Evolutionary conservation across 768 basidiomycete species (phyloP), one percentile per base, ranked within the genome.

Genomic region (Coprinopsis strossmayeri): DNA sequence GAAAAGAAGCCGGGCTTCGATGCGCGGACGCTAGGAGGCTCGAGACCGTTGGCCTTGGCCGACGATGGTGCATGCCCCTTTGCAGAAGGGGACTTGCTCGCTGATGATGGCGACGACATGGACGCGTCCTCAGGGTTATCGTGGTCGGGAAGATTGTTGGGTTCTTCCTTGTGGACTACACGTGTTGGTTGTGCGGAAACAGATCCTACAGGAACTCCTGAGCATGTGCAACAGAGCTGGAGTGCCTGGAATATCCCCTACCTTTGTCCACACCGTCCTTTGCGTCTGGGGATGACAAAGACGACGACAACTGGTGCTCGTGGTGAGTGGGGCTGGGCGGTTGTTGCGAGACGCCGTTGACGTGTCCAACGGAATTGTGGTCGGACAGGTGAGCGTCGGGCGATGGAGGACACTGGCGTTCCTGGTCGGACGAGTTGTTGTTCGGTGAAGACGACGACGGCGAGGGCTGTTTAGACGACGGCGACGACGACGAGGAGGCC

Each of bases 1-100:
- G 77, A 73, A 50, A 84, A 63, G 56, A 86, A 74, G 20, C 82
- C 79, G 34, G 69, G 65, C 67, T 74, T 74, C 54, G 65, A 46
- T 11, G 54, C 43, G 45, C 50, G 50, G 23, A 52, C 37, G 23
- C 48, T 17, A 12, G 32, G 51, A 49, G 46, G 57, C 34, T 47
- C 53, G 30, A 45, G 55, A 42, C 51, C 45, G 55, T 55, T 50
- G 52, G 50, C 45, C 50, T 53, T 51, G 53, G 48, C 17, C 51
- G 49, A 46, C 50, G 53, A 39, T 34, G 52, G 37, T 50, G 56
- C 49, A 44, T 42, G 23, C 32, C 43, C 26, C 41, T 50, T 17
- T 43, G 54, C 15, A 24, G 57, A 48, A 24, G 54, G 39, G 38
- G 50, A 43, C 42, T 54, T 50, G 51, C 55, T 51, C 21, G 55